Conservation (phyloP, 768 basidiomycete species). For the Phlegmacium glaucopus region DNA sequence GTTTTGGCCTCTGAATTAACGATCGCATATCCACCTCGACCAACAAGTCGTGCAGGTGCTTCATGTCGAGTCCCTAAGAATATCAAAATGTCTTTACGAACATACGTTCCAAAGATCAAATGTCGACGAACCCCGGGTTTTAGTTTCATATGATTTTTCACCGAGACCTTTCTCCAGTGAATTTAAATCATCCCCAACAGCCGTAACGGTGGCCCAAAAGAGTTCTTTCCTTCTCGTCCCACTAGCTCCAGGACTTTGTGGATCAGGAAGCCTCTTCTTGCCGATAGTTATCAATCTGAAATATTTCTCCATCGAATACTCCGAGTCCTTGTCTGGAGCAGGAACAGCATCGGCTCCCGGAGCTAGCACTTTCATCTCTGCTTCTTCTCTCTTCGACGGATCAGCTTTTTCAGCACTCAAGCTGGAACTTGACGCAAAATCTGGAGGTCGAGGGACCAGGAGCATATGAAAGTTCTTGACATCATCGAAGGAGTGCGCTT, state of each 20-base stretch:
- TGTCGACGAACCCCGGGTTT: slow-evolving; percentile 45
- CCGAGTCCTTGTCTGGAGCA: slow-evolving; percentile 31
- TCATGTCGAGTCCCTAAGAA: slow-evolving; percentile 47
- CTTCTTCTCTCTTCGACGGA: slow-evolving; percentile 21
- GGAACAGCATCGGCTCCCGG: slow-evolving; percentile 50
- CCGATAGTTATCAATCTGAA: slow-evolving; percentile 53
- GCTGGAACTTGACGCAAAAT: slow-evolving; percentile 25
- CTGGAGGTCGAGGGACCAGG: slow-evolving; percentile 52
- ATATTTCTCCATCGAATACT: slow-evolving; percentile 34
- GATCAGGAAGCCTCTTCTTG: slow-evolving; percentile 56
- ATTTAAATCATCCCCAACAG: slow-evolving; percentile 48
- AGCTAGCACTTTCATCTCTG: slow-evolving; percentile 39
- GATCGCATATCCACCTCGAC: slow-evolving; percentile 57
- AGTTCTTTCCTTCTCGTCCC: slow-evolving; percentile 37
- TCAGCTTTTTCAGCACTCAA: slow-evolving; percentile 14
- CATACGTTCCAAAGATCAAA: background rate
- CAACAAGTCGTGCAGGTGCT: slow-evolving; percentile 49
- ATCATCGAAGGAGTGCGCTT: slow-evolving; percentile 54
- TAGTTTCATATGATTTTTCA: slow-evolving; percentile 54
- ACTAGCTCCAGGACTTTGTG: slow-evolving; percentile 25
- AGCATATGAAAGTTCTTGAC: slow-evolving; percentile 58
- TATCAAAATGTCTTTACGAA: background rate
- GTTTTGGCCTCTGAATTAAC: slow-evolving; percentile 44
- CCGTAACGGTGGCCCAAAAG: slow-evolving; percentile 51
- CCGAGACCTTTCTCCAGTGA: slow-evolving; percentile 46